Conservation (phyloP, 805 yeast species). For the Pichia nanzhaoensis region DNA sequence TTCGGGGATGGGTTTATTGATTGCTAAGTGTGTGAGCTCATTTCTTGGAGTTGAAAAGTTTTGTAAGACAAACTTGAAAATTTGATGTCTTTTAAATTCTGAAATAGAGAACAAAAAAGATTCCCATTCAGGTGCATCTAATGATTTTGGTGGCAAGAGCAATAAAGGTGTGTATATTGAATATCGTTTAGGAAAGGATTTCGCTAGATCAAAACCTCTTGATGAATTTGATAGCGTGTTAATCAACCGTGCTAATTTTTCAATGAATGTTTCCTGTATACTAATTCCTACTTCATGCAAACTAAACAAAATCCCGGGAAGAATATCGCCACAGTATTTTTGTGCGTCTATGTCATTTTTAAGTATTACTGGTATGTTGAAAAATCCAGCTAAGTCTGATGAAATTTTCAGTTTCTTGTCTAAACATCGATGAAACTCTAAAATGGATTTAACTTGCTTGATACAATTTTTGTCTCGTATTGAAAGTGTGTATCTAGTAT, state of each 20-base stretch:
- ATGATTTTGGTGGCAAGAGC: slow-evolving; percentile 45
- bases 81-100: not conserved
- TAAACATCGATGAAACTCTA: slow-evolving; percentile 3
- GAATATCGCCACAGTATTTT: not conserved
- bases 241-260: not conserved
- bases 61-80: slow-evolving; percentile 1
- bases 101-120: slow-evolving; percentile 5
- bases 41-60: slow-evolving; percentile 9
- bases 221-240: not conserved
- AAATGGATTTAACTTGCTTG: slow-evolving; percentile 3
- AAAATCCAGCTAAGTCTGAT: slow-evolving; percentile 2
- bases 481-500: not conserved
- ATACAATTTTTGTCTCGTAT: not conserved
- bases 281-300: not conserved
- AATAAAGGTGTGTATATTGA: slow-evolving; percentile 63
- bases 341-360: not conserved
- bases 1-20: slow-evolving; percentile 57
- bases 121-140: slow-evolving; percentile 35
- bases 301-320: not conserved
- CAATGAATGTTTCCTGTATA: too few species aligned
- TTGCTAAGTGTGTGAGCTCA: slow-evolving; percentile 50
- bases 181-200: slow-evolving; percentile 46
- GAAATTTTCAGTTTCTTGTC: not conserved
- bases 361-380: slow-evolving; percentile 1
- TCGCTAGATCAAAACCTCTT: not conserved